phyloP scores from a whole-genome alignment of 768 basidiomycete species.

The Daedalea quercina region DNA sequence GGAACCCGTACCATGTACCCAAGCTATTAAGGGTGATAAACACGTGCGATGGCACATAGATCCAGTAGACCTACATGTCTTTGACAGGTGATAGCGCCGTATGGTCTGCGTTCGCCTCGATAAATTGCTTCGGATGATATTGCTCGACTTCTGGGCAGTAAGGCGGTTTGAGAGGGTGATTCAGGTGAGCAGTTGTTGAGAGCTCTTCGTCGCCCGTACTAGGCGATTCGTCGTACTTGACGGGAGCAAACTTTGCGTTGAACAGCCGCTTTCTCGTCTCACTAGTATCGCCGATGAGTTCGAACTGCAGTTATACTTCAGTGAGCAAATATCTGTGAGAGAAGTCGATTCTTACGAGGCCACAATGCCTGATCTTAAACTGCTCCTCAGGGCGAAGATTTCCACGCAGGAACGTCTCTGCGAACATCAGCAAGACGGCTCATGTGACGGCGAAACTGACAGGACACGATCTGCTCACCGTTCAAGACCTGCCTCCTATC shows the following conservation, averaged over 20 bases:
- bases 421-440: neutral
- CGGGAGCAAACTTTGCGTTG: neutral
- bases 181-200: conserved; percentile 14
- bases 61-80: too few relatives aligned
- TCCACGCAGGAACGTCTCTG: conserved; percentile 24
- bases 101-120: too few relatives aligned
- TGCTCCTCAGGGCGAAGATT: conserved; percentile 18
- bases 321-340: neutral
- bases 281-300: conserved; percentile 7
- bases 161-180: conserved; percentile 9
- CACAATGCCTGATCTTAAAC: conserved; percentile 22
- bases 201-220: conserved; percentile 13
- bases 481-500: conserved; percentile 20
- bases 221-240: conserved; percentile 18
- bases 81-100: too few relatives aligned
- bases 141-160: too few relatives aligned
- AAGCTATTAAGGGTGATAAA: conserved; percentile 3
- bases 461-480: conserved; percentile 12
- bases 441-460: neutral
- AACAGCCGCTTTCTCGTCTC: conserved; percentile 1
- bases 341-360: conserved; percentile 15
- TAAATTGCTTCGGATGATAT: too few relatives aligned
- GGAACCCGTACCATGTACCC: conserved; percentile 21
- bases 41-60: neutral
- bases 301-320: conserved; percentile 4